Base-by-base conservation (phyloP, 352 stramenopile genomes). In the Phytopythium cucurbitacearum region DNA sequence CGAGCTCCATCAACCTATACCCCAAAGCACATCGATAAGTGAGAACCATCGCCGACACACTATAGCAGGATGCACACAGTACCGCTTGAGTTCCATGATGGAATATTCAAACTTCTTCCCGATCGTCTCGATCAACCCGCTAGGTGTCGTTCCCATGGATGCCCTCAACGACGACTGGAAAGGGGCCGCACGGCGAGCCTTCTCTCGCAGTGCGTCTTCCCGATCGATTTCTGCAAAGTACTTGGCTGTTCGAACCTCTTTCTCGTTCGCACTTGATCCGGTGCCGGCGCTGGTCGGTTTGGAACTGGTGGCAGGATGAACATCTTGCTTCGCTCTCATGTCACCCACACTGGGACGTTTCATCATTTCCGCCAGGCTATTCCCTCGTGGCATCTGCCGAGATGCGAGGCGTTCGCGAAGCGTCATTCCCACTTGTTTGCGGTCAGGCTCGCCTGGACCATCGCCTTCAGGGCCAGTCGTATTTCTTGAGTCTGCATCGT, bases 221-320 rank as follows among this genome's bases (percentile, higher is more conserved):
- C 73, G 72, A 35, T 90, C 62, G 5, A 88, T 53, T 12, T 76
- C 83, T 3, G 59, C 67, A 50, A 77, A 93, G 57, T 72, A 87
- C 35, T 78, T 72, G 1, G 69, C 65, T 13, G 61, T 71, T 51
- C 76, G 76, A 40, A 64, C 58, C 12, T 80, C 61, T 33, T 83
- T 84, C n/a, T 80, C 72, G 40, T 41, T 42, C 38, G 54, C 38
- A 53, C 10, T 43, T 59, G n/a, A 28, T 46, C 33, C 37, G 63
- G 33, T 38, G 13, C 15, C 60, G 6, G 43, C 5, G n/a, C 21
- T 28, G 21, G 21, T 28, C 21, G 21, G 21, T 28, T 28, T 28
- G 21, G 21, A 28, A 28, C 21, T 28, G 21, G 21, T 28, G 21
- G 21, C 21, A 28, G 21, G 21, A 28, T 28, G 21, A 28, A 28